Base-by-base conservation (phyloP, 305 asterid genomes). In the Caryopteris hybrid region DNA sequence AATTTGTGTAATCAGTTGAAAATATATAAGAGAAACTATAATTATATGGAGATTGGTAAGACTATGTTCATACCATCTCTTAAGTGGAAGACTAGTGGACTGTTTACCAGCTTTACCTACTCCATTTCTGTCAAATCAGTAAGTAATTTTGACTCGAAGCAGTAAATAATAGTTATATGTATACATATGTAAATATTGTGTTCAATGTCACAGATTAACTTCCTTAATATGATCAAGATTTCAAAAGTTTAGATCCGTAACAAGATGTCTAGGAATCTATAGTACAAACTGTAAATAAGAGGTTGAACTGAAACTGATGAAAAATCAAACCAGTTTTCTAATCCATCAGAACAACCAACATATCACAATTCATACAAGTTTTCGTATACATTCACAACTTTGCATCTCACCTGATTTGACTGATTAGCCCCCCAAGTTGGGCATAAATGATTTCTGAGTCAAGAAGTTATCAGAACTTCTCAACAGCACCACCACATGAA, bases 381-480 rank as follows among this genome's bases (percentile, higher is more conserved):
- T 12, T 14, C 41, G 27, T 56, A 66, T 74, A 46, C 71, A 23
- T 57, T n/a, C 41, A n/a, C 16, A 4, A 54, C 74, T 74, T 68
- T 62, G 67, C 71, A 74, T 75, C 79, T 74, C 76, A 78, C 70
- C 81, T 76, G 84, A 80, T 78, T 76, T 79, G 80, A 80, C 85
- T 78, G 68, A 56, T 64, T 68, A 75, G 74, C 78, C 61, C 74
- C 58, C 46, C 50, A 21, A 67, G 51, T 71, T 33, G 68, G 75
- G 66, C 54, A 64, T 48, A 73, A 42, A 45, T 61, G 82, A 48
- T 81, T 80, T 78, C 86, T 80, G 76, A 71, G 83, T 76, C 81
- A 76, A 79, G 77, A 84, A 84, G 88, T 81, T 74, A 84, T 55
- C 78, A 65, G 72, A 80, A 83, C 88, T 80, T 81, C 86, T 72